Evolutionary conservation across 139 green algal genomes (phyloP).

Genomic region (Pycnococcus provasolii): DNA sequence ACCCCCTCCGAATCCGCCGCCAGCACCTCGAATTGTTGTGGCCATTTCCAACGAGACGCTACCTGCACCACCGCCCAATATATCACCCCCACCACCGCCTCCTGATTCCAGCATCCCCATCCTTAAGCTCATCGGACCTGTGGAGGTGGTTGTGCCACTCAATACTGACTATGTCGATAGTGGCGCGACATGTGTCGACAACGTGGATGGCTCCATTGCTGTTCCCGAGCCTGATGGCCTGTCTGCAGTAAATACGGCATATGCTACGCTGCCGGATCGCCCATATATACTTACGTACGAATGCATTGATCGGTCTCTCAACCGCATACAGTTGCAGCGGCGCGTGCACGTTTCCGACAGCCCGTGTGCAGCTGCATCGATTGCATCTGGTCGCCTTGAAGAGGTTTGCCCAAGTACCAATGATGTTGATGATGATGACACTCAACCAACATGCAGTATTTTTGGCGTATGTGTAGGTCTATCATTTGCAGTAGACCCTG

Average conservation of each 20-base stretch:
- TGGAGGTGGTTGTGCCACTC: not conserved
- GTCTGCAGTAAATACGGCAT: not conserved
- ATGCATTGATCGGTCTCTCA: not conserved
- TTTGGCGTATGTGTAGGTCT: no score
- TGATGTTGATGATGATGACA: no score
- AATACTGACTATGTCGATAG: not conserved
- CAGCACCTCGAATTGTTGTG: no score
- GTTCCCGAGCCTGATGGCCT: not conserved
- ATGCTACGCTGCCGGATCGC: not conserved
- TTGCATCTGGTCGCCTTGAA: not conserved
- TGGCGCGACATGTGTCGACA: not conserved
- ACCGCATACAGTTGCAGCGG: not conserved
- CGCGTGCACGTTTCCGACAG: not conserved
- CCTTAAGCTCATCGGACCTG: no score
- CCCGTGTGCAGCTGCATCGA: not conserved
- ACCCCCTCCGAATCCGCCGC: no score
- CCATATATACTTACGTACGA: not conserved
- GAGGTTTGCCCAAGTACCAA: no score
- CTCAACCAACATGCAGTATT: not conserved
- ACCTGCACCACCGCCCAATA: no score
- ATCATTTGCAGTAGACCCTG: no score
- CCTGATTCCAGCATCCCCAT: no score
- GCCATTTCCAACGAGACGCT: no score
- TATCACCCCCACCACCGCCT: no score
- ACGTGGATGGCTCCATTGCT: not conserved